Conservation (phyloP, 768 basidiomycete genomes). For the Termitomyces sp. region DNA sequence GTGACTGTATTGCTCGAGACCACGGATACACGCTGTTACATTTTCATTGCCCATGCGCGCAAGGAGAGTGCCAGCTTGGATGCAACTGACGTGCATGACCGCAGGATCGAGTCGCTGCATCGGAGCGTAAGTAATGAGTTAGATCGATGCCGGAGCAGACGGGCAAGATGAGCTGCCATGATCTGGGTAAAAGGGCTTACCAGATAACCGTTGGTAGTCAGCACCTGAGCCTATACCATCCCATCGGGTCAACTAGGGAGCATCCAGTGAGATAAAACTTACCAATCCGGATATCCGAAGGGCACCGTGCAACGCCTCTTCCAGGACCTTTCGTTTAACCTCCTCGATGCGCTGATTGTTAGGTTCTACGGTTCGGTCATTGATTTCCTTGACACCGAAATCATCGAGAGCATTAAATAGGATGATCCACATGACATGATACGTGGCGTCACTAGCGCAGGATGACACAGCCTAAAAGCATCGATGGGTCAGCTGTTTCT, state of each 20-base stretch:
- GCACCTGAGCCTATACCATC: conserved; percentile 58
- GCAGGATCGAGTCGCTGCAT: conserved; percentile 75
- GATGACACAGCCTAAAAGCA: conserved; percentile 38
- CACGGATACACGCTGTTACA: conserved; percentile 77
- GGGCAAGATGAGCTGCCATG: conserved; percentile 15
- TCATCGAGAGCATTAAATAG: conserved; percentile 81
- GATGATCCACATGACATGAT: conserved; percentile 89
- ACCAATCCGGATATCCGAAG: conserved; percentile 87
- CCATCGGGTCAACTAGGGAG: conserved; percentile 1
- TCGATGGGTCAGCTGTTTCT: conserved; percentile 5
- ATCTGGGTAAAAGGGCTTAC: conserved; percentile 26
- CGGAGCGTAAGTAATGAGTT: conserved; percentile 1
- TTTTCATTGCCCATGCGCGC: conserved; percentile 82
- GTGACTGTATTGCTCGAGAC: conserved; percentile 82
- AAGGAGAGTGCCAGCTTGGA: conserved; percentile 77
- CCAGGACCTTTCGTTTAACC: conserved; percentile 62
- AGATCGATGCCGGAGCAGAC: background rate
- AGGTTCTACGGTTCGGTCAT: conserved; percentile 33
- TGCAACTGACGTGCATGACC: conserved; percentile 84
- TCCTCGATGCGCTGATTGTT: conserved; percentile 51
- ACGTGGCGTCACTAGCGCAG: conserved; percentile 84
- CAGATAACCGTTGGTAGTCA: conserved; percentile 86
- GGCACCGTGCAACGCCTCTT: conserved; percentile 83
- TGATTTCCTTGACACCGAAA: conserved; percentile 74
- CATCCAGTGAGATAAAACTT: conserved; percentile 20